Base-by-base conservation (phyloP, 2,329 filamentous ascomycete genomes). In the Penicillium sp. region DNA sequence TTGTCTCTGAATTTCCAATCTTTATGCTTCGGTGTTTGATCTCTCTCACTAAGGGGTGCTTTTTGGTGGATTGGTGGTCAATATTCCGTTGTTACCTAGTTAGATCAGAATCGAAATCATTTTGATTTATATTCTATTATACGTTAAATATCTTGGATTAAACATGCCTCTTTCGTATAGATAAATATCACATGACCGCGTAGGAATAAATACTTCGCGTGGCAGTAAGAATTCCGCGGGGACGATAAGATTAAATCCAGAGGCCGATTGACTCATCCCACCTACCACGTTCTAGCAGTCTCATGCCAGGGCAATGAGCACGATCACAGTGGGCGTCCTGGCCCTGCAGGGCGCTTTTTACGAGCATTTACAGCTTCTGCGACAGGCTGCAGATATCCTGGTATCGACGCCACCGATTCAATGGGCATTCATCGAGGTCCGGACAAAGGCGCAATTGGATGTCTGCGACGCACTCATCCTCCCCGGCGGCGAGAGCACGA, bases 401-500 rank as follows among this genome's bases (percentile, higher is more conserved):
- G 20, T 49, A 21, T 33, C 63, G 21, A 58, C 56, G 52, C 56
- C 61, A 60, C 58, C 47, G 58, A 59, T 63, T 24, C 50, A 71
- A 47, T 86, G 90, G 76, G 68, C 72, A 24, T 90, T 94, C 68
- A 79, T 88, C 61, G 87, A 96, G 72, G 90, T 97, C 47, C 87
- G 93, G 58, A 97, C 87, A 6, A 76, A 83, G 2, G 75, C 79
- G 6, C 82, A 96, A 66, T 81, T 99, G 30, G 76, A 81, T 4
- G 72, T 70, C 63, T 97, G 92, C 74, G 85, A 93, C 72, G 93
- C 85, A 24, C 81, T 99, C 45, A 85, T 99, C 68, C 85, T 99
- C 47, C 94, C 94, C 3, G 94, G 94, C 52, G 94, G 94, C 60
- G 94, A 99, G 74, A 96, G 91, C 74, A 97, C 94, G 1, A 88